Evolutionary conservation across 345 rosid species (phyloP), one percentile per base, ranked within the genome.

Genomic region (Syzygium aromaticum): DNA sequence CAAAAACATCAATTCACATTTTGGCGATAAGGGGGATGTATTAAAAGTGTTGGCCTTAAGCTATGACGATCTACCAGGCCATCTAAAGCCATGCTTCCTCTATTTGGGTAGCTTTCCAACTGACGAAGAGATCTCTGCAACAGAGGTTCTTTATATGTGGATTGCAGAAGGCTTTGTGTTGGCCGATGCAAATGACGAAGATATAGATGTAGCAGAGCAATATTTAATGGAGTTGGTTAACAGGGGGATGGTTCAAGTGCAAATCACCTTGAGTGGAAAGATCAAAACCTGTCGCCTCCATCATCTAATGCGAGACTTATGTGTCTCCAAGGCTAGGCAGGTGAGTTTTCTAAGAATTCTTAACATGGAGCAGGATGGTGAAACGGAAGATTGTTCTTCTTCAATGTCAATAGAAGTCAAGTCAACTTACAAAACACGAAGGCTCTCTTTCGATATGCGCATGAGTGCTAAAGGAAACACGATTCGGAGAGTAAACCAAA

Each of bases 161-260:
- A 87, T 91, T 22, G 92, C 93, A 3, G 93, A 92, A 84, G 95
- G 95, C 33, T 77, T 94, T 61, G 85, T 93, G 54, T 14, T 85
- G 1, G 57, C 10, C 14, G n/a, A 40, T 13, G 6, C 10, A 46
- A 43, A 52, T 4, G 54, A 67, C 1, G 5, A 43, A 51, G 87
- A 52, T 17, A 86, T 87, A 19, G 91, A 93, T 84, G 77, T 87
- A 10, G 92, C 92, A 3, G 83, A 91, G 30, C 27, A 78, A 61
- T 89, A 84, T 54, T 85, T 92, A 28, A 63, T 16, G 33, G 92
- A 90, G 84, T 88, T 93, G 86, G 83, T 89, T 2, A 87, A 88
- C 33, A 92, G 95, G 86, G 87, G 88, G 25, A 87, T 93, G 90
- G 90, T 92, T 56, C 84, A 91, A 43, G 90, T 87, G n/a, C 90